Base-by-base conservation (phyloP, 257 asterid species). In the Solanum megistacrolobum region DNA sequence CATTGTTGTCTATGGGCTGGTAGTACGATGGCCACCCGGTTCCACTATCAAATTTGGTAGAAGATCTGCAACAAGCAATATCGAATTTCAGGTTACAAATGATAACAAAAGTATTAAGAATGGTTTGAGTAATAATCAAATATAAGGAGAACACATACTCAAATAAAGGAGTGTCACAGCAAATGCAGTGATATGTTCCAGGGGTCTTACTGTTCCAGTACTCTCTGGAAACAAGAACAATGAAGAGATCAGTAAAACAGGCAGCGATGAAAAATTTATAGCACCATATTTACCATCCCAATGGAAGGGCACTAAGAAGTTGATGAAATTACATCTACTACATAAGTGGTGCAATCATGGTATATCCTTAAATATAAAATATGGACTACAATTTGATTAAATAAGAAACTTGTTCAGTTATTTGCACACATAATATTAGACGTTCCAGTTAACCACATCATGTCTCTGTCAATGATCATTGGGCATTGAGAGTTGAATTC, bases 1-100 rank as follows among this genome's bases (percentile, higher is more conserved):
- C 98, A 23, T 96, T 96, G 92, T 92, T 89, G 31, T 92, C 97
- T 8, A 95, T 83, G 12, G 99, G 98, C 82, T 92, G 90, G 87
- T 96, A 94, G 83, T 96, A 96, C 7, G 99, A 96, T 52, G 99
- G 99, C 98, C 99, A 96, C 72, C 99, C 99, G 1, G 98, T 96
- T 78, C 98, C 98, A 65, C 99, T 96, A 13, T 96, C 99, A 76
- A 94, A 96, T 89, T 96, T 96, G 84, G 98, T 94, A 21, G 98
- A 91, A 83, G 99, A 96, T 89, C 98, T 96, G 87, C 32, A 87
- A 89, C 87, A 89, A 41, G 65, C 46, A 58, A 16, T 34, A 35
- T 41, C 3, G 0, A 83, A 36, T 83, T 88, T 48, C 52, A 83
- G 86, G 36, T 84, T 58, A 2, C 52, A 52, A 58, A 6, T 48